Conservation (phyloP, 2,329 filamentous ascomycete genomes). For the Mycocentrospora acerina region DNA sequence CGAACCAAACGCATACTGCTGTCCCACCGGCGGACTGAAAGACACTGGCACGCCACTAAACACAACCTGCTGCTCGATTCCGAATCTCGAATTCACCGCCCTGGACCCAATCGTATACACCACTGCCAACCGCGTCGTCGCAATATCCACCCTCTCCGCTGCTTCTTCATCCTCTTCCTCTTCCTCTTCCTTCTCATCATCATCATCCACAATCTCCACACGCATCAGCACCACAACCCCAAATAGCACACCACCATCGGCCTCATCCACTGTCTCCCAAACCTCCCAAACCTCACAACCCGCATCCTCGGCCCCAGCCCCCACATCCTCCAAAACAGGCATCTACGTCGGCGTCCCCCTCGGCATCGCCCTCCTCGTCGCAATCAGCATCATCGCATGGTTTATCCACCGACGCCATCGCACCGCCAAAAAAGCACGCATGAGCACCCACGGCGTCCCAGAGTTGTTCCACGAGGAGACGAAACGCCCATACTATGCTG, state of each 20-base stretch:
- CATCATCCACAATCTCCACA: no score
- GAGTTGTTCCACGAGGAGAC: no score
- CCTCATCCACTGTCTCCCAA: no score
- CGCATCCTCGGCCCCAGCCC: neutral
- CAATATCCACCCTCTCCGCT: no score
- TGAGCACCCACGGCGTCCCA: no score
- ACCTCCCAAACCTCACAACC: neutral
- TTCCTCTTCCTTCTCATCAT: no score
- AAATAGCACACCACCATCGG: no score
- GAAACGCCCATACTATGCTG: no score
- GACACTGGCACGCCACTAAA: neutral
- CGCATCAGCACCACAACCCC: no score
- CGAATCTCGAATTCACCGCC: neutral
- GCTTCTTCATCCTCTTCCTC: no score
- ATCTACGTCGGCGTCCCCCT: neutral
- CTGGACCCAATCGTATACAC: constrained; percentile 1
- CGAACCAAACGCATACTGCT: neutral
- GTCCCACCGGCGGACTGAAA: neutral
- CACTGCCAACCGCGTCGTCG: neutral
- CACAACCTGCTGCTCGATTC: constrained; percentile 1
- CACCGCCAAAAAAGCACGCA: no score
- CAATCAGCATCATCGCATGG: neutral
- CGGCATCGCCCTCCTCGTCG: neutral
- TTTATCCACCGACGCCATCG: no score
- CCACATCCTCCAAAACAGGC: neutral